Base-by-base conservation (phyloP, 225 moss, liverwort and hornwort genomes). In the Sphagnum tenellum region DNA sequence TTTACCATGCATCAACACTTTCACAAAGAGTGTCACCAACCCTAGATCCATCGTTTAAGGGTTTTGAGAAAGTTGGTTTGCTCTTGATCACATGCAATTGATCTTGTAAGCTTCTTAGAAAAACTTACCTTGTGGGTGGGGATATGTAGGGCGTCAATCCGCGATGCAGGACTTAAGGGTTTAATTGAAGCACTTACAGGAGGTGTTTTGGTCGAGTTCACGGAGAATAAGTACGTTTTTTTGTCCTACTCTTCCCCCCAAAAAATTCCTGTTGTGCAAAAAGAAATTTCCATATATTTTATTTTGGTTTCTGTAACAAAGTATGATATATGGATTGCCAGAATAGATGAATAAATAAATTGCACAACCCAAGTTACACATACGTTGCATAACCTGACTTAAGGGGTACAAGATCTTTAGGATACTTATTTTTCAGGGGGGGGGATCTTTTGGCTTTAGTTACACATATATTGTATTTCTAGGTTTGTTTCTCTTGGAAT, bases 131-230 rank as follows among this genome's bases (percentile, higher is more conserved):
- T 29, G 29, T 29, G 29, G 29, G 29, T 29, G 29, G 29, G 29
- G 29, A 29, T 29, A 8, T 67, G 51, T 77, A 89, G 92, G 88
- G 83, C 92, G 50, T 78, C 72, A 8, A 82, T 64, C 5, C 79
- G 87, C 57, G 91, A 94, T 69, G 83, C 75, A 51, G 94, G 87
- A 52, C 61, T 91, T 55, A 89, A 82, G 62, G 94, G 89, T 48
- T 66, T 94, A 57, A 70, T 91, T 63, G 83, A 81, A 59, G 87
- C 87, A 47, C 74, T 91, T 50, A 85, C 87, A 9, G 81, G 76
- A 62, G 68, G 72, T 62, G 72, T 91, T 44, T 66, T 91, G 77
- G 79, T 66, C 50, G 89, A 91, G 1, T 83, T 91, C 72, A 81
- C 87, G 10, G 78, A 83, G 59, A 87, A 85, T 3, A 83, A 94